Conservation (phyloP, 306 rosid species). For the Pueraria montana region DNA sequence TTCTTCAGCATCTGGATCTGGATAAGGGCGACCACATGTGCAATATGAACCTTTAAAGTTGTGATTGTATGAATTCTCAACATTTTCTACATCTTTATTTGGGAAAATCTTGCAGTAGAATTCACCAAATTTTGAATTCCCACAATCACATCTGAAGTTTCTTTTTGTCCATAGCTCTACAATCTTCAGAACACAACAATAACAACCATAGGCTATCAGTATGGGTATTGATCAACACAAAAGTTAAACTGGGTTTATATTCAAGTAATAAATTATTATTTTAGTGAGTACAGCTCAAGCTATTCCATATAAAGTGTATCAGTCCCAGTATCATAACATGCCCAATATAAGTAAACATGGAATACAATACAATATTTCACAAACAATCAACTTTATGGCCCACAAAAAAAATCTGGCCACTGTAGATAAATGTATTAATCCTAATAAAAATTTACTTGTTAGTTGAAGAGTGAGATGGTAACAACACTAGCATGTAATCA, state of each 20-base stretch:
- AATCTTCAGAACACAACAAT: conserved; percentile 63
- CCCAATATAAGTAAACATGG: neutral
- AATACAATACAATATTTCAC: neutral
- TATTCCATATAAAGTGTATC: conserved; percentile 2
- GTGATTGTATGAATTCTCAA: conserved; percentile 81
- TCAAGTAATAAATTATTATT: conserved; percentile 17
- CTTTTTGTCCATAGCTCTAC: conserved; percentile 99
- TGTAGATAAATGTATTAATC: neutral
- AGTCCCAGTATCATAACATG: conserved; percentile 24
- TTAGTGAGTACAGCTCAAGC: neutral
- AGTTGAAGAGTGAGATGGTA: neutral
- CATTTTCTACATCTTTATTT: conserved; percentile 82
- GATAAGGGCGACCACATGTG: conserved; percentile 93
- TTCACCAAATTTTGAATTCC: conserved; percentile 96
- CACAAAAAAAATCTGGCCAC: neutral
- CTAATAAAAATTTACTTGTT: neutral
- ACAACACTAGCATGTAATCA: conserved; percentile 8
- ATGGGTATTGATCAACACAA: conserved; percentile 28
- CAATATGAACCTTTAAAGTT: conserved; percentile 94
- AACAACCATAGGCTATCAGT: conserved; percentile 23
- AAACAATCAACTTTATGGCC: neutral
- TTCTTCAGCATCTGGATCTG: conserved; percentile 94
- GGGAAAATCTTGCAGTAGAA: conserved; percentile 83
- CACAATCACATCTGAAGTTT: conserved; percentile 96
- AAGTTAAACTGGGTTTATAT: conserved; percentile 1